A percentile compares a stretch with the other conserved stretches of the same genome.
Conservation (phyloP, 345 rosid species). For the Eucalyptus brandiana region DNA sequence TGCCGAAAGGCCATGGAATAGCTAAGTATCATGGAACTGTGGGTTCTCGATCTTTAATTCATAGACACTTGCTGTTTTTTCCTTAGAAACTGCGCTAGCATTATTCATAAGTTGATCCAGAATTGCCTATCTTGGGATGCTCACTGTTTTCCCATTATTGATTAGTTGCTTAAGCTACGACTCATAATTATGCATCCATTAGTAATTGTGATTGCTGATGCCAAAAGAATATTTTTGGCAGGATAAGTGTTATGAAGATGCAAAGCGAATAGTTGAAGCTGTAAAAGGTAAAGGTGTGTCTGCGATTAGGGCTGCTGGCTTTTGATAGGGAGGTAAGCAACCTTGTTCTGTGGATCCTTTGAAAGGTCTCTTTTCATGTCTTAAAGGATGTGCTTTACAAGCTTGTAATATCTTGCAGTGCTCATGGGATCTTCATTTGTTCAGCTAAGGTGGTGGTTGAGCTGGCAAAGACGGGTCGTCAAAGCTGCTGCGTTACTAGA, state of each 20-base stretch:
- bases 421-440: not conserved
- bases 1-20: not conserved
- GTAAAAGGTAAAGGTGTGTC: constrained; percentile 8
- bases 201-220: not conserved
- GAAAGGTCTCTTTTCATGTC: not conserved
- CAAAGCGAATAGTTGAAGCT: not conserved
- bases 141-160: not conserved
- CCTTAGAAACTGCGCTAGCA: not conserved
- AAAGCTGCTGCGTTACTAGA: not conserved
- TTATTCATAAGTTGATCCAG: not conserved
- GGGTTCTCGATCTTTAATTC: not conserved
- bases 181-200: not conserved
- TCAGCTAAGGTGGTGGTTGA: not conserved
- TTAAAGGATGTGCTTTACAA: not conserved
- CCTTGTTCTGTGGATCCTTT: not conserved
- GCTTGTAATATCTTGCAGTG: not conserved
- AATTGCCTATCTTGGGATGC: not conserved
- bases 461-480: not conserved
- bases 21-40: not conserved
- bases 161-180: not conserved
- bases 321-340: constrained; percentile 10
- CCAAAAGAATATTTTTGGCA: not conserved
- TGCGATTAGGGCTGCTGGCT: not conserved
- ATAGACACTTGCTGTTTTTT: not conserved
- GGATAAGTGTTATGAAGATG: not conserved